A percentile compares a stretch with the other conserved stretches of the same genome.
These are phyloP conservation scores for Pyrenophora tritici-repentis DNA, from an alignment of 2,329 filamentous ascomycete species.

Conservation along the genomic window DNA sequence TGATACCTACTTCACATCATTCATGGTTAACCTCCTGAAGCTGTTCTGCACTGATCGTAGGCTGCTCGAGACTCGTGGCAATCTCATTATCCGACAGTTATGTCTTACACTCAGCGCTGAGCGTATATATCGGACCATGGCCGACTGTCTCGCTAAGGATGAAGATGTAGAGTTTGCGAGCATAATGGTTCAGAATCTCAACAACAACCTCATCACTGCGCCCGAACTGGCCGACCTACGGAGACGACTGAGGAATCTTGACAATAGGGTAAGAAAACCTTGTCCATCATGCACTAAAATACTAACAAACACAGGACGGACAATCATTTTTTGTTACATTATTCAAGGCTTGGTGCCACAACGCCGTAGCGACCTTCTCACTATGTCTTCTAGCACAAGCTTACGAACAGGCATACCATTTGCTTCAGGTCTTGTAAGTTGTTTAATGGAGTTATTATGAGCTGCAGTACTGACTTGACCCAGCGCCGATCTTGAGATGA, in stretches of 20 bases:
- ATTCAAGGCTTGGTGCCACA: slow-evolving; percentile 98
- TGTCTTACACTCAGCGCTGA: slow-evolving; percentile 93
- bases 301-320: slow-evolving; percentile 65
- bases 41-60: slow-evolving; percentile 93
- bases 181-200: slow-evolving; percentile 99
- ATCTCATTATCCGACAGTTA: slow-evolving; percentile 93
- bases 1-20: slow-evolving; percentile 95
- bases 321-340: slow-evolving; percentile 94
- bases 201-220: slow-evolving; percentile 98
- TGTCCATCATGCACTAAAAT: too few relatives aligned
- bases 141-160: slow-evolving; percentile 95
- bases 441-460: not conserved
- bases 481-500: slow-evolving; percentile 97
- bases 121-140: slow-evolving; percentile 91
- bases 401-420: slow-evolving; percentile 96
- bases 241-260: slow-evolving; percentile 86
- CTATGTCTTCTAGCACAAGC: slow-evolving; percentile 93
- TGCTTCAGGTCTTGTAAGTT: slow-evolving; percentile 89
- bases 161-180: slow-evolving; percentile 98
- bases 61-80: slow-evolving; percentile 87
- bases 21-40: slow-evolving; percentile 96
- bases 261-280: slow-evolving; percentile 60
- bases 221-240: slow-evolving; percentile 90
- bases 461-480: slow-evolving; percentile 27
- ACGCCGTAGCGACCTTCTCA: slow-evolving; percentile 96